Conservation (phyloP, 257 asterid species). For the Plantago major region DNA sequence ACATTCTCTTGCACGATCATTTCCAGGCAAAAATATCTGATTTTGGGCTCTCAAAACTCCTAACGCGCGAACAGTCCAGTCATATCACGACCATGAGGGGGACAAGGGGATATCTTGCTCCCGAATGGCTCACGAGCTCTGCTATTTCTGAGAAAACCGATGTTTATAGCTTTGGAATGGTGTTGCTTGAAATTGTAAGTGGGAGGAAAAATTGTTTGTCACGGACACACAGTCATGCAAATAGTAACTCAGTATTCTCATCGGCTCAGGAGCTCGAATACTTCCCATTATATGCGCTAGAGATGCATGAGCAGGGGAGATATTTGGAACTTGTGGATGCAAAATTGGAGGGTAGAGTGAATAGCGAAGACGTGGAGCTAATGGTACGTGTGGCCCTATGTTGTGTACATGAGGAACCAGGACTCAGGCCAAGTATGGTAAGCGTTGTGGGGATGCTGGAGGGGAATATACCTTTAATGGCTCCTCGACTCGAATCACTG, state of each 20-base stretch:
- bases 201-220: conserved; percentile 62
- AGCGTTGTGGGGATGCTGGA: conserved; percentile 66
- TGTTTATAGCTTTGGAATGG: conserved; percentile 75
- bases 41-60: conserved; percentile 75
- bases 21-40: conserved; percentile 69
- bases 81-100: conserved; percentile 81
- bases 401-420: conserved; percentile 77
- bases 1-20: conserved; percentile 57
- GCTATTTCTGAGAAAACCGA: conserved; percentile 72
- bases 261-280: conserved; percentile 28
- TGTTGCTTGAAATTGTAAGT: conserved; percentile 62
- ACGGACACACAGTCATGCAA: conserved; percentile 25
- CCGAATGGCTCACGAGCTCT: conserved; percentile 78
- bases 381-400: conserved; percentile 60
- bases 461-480: conserved; percentile 38
- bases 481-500: conserved; percentile 46
- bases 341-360: conserved; percentile 40
- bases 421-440: conserved; percentile 59
- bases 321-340: conserved; percentile 65
- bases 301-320: conserved; percentile 62
- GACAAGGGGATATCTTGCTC: conserved; percentile 79
- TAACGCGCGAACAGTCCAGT: conserved; percentile 50
- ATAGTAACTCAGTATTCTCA: conserved; percentile 19
- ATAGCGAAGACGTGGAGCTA: conserved; percentile 51
- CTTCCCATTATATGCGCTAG: conserved; percentile 59